These are phyloP conservation scores for Eucalyptus microcorys DNA, from an alignment of 345 rosid genomes.

Conservation along the genomic window DNA sequence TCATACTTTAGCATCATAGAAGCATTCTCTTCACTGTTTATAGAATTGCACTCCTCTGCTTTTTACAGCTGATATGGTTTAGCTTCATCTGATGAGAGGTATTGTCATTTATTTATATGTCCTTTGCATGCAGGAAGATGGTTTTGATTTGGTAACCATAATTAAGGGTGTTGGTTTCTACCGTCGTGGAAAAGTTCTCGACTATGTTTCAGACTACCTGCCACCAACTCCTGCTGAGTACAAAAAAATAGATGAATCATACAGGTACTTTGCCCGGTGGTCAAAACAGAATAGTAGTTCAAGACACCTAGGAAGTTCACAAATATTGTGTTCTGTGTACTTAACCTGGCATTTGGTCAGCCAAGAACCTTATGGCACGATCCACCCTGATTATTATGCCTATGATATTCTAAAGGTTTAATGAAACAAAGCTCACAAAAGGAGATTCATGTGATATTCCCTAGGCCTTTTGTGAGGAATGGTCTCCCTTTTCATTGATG, in stretches of 20 bases:
- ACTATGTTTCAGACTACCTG: constrained; percentile 36
- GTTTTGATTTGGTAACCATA: constrained; percentile 22
- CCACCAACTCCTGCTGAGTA: constrained; percentile 37
- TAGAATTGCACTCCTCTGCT: neutral
- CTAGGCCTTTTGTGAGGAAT: neutral
- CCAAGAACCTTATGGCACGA: neutral
- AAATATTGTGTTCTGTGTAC: neutral
- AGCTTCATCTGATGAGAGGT: neutral
- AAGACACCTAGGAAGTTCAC: neutral
- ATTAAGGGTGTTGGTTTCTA: constrained; percentile 35
- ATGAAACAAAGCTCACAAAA: neutral
- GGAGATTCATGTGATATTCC: neutral
- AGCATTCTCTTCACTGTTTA: neutral
- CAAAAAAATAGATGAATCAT: constrained; percentile 9
- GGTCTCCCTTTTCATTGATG: neutral
- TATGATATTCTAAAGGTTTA: neutral
- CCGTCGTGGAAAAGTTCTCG: constrained; percentile 33
- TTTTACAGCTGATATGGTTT: neutral
- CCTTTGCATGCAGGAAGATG: constrained; percentile 35
- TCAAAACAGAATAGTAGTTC: neutral
- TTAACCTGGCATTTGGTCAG: neutral
- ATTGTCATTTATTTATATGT: neutral
- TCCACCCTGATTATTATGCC: neutral
- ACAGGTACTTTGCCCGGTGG: constrained; percentile 6
- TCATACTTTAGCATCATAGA: neutral